These are phyloP conservation scores for Neonectria hederae DNA, from an alignment of 2,329 filamentous ascomycete species.

Conservation along the genomic window DNA sequence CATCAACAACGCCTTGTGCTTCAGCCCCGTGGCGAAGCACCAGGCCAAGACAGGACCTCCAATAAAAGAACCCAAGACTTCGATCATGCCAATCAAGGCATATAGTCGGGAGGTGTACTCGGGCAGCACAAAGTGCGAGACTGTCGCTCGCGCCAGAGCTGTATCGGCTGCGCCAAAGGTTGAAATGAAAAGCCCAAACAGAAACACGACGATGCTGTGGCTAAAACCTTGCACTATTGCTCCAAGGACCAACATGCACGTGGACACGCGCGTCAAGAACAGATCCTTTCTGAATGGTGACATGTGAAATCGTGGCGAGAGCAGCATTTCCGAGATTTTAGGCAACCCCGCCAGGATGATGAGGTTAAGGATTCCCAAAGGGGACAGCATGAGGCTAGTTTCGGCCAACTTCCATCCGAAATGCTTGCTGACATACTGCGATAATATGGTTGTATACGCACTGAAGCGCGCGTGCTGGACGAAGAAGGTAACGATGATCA, in stretches of 20 bases:
- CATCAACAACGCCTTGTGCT: slow-evolving; percentile 48
- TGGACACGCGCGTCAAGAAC: slow-evolving; percentile 47
- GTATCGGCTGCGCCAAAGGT: slow-evolving; percentile 51
- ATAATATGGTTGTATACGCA: slow-evolving; percentile 48
- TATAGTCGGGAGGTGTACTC: slow-evolving; percentile 53
- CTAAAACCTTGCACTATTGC: slow-evolving; percentile 49
- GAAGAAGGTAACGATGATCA: slow-evolving; percentile 52
- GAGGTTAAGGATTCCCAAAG: slow-evolving; percentile 52
- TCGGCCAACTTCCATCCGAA: slow-evolving; percentile 56
- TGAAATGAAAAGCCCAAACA: slow-evolving; percentile 50
- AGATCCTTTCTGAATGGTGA: slow-evolving; percentile 51
- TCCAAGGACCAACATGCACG: slow-evolving; percentile 45
- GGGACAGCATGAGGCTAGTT: slow-evolving; percentile 53
- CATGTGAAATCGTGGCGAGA: slow-evolving; percentile 46
- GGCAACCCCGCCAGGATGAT: slow-evolving; percentile 50
- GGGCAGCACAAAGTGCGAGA: slow-evolving; percentile 51
- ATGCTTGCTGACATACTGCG: slow-evolving; percentile 56
- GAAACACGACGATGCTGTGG: slow-evolving; percentile 46
- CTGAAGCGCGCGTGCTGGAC: slow-evolving; percentile 49
- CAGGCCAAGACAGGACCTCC: slow-evolving; percentile 53
- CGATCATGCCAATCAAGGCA: slow-evolving; percentile 52
- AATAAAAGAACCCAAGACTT: slow-evolving; percentile 51
- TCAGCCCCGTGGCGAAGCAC: slow-evolving; percentile 50
- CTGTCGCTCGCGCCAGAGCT: slow-evolving; percentile 52
- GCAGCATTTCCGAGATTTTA: slow-evolving; percentile 45